Percentiles rank a stretch among this genome's conserved stretches.
These are phyloP conservation scores for Talaromyces adpressus DNA, from an alignment of 495 filamentous ascomycete species.

Conservation along the genomic window DNA sequence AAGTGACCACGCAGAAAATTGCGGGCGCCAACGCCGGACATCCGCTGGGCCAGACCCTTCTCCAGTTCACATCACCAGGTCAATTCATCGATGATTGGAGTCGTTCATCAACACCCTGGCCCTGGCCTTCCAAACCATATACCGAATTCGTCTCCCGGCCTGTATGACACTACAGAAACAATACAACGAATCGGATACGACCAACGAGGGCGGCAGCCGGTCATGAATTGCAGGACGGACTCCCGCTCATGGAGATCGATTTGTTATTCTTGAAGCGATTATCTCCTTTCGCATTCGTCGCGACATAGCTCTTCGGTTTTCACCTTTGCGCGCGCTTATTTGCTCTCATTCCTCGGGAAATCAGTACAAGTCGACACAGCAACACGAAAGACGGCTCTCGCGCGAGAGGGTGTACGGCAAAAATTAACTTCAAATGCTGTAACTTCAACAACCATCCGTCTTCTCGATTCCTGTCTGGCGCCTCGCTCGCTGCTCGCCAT, in stretches of 20 bases:
- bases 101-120: background rate
- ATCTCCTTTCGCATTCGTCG: background rate
- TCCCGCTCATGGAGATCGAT: background rate
- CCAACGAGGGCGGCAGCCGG: background rate
- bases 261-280: conserved; percentile 1
- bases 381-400: background rate
- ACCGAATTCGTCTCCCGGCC: background rate
- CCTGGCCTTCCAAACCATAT: background rate
- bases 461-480: conserved; percentile 8
- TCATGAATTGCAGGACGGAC: conserved; percentile 1
- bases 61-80: background rate
- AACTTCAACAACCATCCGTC: background rate
- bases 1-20: background rate
- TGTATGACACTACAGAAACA: background rate
- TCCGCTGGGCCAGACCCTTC: background rate
- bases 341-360: background rate
- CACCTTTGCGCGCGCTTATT: background rate
- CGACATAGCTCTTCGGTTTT: background rate
- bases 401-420: background rate
- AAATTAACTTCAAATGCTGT: background rate
- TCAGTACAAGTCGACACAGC: background rate
- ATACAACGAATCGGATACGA: background rate
- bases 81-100: background rate
- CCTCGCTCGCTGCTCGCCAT: conserved; percentile 43
- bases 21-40: background rate